Conservation (phyloP, 768 basidiomycete genomes). For the Piloderma croceum region DNA sequence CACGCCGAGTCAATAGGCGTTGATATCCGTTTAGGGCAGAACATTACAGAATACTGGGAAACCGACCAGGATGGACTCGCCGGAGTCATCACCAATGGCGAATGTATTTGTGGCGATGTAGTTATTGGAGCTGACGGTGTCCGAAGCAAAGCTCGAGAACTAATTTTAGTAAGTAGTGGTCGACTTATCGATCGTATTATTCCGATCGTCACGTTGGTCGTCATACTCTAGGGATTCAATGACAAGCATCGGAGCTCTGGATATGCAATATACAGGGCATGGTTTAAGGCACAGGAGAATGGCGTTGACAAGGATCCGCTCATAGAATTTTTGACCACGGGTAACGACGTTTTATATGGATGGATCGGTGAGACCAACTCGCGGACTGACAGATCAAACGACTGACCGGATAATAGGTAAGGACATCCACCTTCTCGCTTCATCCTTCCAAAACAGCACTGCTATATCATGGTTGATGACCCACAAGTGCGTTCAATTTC, state of each 20-base stretch:
- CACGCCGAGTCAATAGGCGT: slow-evolving; percentile 15
- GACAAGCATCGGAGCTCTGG: slow-evolving; percentile 20
- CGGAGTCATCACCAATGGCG: slow-evolving; percentile 13
- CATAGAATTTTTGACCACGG: too few relatives aligned
- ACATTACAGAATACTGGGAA: slow-evolving; percentile 20
- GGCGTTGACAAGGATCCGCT: too few relatives aligned
- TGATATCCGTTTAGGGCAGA: slow-evolving; percentile 13
- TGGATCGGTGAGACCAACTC: too few relatives aligned
- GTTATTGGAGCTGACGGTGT: slow-evolving; percentile 25
- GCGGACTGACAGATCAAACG: too few relatives aligned
- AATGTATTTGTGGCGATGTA: slow-evolving; percentile 18
- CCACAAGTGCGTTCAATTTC: too few relatives aligned
- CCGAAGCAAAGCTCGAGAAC: slow-evolving; percentile 16
- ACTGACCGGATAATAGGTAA: too few relatives aligned
- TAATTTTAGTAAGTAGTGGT: slow-evolving; percentile 16
- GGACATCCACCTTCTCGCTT: too few relatives aligned
- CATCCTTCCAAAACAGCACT: too few relatives aligned
- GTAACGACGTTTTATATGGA: too few relatives aligned
- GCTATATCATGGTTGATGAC: too few relatives aligned
- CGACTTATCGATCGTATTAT: too few relatives aligned
- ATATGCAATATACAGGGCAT: slow-evolving; percentile 22
- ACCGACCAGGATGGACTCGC: slow-evolving; percentile 10
- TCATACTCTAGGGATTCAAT: slow-evolving; percentile 14
- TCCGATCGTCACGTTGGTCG: too few relatives aligned
- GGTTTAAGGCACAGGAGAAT: slow-evolving; percentile 14